These are phyloP conservation scores for Nitzschia inconspicua DNA, from an alignment of 108 stramenopile species.

Conservation along the genomic window DNA sequence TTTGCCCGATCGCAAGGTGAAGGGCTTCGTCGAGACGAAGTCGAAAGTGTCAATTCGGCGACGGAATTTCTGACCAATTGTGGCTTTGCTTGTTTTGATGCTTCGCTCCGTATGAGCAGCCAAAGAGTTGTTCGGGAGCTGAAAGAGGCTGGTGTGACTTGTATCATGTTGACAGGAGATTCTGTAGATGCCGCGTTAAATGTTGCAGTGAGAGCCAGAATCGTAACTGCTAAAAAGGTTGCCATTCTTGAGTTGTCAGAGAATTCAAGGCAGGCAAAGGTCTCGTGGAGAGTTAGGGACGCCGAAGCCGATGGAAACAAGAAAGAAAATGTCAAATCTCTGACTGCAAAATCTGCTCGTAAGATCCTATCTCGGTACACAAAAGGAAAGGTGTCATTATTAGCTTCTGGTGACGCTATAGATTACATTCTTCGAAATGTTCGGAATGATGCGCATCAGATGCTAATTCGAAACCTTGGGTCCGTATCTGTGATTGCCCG, in stretches of 20 bases:
- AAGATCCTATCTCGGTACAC: neutral
- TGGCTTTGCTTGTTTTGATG: slow-evolving; percentile 62
- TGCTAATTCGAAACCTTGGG: slow-evolving; percentile 14
- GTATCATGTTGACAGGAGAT: slow-evolving; percentile 68
- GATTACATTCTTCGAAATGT: slow-evolving; percentile 22
- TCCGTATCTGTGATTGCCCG: slow-evolving; percentile 42
- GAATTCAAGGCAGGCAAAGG: neutral
- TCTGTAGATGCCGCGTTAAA: slow-evolving; percentile 44
- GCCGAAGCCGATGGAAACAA: slow-evolving; percentile 18
- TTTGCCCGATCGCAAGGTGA: slow-evolving; percentile 17
- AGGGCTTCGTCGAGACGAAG: slow-evolving; percentile 31
- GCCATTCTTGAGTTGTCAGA: slow-evolving; percentile 32
- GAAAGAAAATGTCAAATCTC: neutral
- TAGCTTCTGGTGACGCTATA: slow-evolving; percentile 45
- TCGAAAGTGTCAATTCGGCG: slow-evolving; percentile 32
- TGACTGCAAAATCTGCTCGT: slow-evolving; percentile 4
- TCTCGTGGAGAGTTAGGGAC: neutral
- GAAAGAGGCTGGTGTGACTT: slow-evolving; percentile 29
- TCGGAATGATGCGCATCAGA: neutral
- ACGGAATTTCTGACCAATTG: slow-evolving; percentile 17
- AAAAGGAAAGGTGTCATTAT: slow-evolving; percentile 25
- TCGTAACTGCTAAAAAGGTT: slow-evolving; percentile 24
- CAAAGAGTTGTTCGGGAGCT: slow-evolving; percentile 45
- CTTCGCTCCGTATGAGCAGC: slow-evolving; percentile 48
- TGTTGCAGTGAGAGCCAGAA: slow-evolving; percentile 34